phyloP scores from a whole-genome alignment of 352 stramenopile genomes.

The Globisporangium orthogonon region DNA sequence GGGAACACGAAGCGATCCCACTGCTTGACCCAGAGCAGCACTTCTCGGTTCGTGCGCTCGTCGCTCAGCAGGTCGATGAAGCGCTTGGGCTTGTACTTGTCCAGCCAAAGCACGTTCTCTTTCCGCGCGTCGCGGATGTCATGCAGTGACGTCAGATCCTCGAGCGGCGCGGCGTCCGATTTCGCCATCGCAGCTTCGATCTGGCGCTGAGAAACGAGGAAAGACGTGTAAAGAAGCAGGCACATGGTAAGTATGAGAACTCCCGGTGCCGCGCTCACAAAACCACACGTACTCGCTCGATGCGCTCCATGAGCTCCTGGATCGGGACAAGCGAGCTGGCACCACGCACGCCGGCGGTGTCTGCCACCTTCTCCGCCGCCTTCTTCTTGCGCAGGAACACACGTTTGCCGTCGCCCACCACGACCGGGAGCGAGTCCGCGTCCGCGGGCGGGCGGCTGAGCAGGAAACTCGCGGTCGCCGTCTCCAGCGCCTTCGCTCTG shows the following conservation, averaged over 20 bases:
- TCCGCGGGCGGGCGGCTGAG: conserved; percentile 55
- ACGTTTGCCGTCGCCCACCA: conserved; percentile 40
- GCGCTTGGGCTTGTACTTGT: conserved; percentile 94
- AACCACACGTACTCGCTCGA: conserved; percentile 33
- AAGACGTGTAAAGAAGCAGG: not conserved
- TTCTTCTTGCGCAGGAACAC: conserved; percentile 73
- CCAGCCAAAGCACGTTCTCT: conserved; percentile 87
- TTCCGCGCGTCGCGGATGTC: conserved; percentile 1
- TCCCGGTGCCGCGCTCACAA: not conserved
- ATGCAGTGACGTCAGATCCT: not conserved
- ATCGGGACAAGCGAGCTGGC: conserved; percentile 30
- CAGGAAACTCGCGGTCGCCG: conserved; percentile 36
- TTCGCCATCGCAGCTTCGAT: conserved; percentile 52
- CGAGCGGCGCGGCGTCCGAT: conserved; percentile 7
- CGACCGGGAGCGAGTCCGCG: conserved; percentile 49
- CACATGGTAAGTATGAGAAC: not conserved
- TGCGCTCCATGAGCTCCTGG: conserved; percentile 40
- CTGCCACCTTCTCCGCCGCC: conserved; percentile 5
- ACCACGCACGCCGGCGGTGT: conserved; percentile 6
- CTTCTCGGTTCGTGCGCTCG: conserved; percentile 95
- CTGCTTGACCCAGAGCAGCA: conserved; percentile 91
- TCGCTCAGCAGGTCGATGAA: conserved; percentile 95
- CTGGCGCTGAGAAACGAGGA: conserved; percentile 33
- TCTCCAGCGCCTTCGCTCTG: conserved; percentile 19
- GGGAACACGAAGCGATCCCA: conserved; percentile 97